Evolutionary conservation across 139 green algal species (phyloP).

Genomic region (Asterochloris sp.): DNA sequence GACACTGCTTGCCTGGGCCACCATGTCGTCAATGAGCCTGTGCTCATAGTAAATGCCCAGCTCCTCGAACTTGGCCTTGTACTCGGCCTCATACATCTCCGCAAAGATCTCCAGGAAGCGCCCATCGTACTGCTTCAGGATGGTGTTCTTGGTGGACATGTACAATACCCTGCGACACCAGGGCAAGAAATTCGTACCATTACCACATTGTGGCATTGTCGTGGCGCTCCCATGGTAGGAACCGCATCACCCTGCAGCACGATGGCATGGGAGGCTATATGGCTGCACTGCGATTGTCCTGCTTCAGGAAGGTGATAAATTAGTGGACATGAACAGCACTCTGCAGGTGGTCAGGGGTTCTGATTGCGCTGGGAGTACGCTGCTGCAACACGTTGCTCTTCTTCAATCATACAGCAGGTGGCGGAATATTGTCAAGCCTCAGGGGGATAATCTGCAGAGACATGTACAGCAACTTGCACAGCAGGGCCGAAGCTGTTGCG

Average conservation of each 20-base stretch:
- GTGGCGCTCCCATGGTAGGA: not conserved
- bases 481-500: too few species aligned
- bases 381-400: too few species aligned
- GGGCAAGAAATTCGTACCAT: not conserved
- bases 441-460: too few species aligned
- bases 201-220: not conserved
- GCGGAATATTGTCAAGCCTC: too few species aligned
- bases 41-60: slow-evolving; percentile 95
- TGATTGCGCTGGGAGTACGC: too few species aligned
- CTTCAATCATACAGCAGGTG: too few species aligned
- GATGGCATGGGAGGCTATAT: not conserved
- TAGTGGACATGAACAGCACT: too few species aligned
- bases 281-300: not conserved
- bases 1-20: slow-evolving; percentile 63
- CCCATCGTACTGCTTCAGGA: slow-evolving; percentile 96
- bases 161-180: slow-evolving; percentile 73
- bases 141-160: slow-evolving; percentile 98
- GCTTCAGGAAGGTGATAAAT: not conserved
- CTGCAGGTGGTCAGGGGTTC: too few species aligned
- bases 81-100: slow-evolving; percentile 83
- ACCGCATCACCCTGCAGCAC: not conserved
- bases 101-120: slow-evolving; percentile 75
- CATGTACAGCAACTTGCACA: too few species aligned
- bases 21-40: slow-evolving; percentile 98
- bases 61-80: slow-evolving; percentile 81